A percentile compares a stretch with the other conserved stretches of the same genome.
These are phyloP conservation scores for Alloteropsis angusta DNA, from an alignment of 202 grass and related monocot genomes.

Conservation along the genomic window DNA sequence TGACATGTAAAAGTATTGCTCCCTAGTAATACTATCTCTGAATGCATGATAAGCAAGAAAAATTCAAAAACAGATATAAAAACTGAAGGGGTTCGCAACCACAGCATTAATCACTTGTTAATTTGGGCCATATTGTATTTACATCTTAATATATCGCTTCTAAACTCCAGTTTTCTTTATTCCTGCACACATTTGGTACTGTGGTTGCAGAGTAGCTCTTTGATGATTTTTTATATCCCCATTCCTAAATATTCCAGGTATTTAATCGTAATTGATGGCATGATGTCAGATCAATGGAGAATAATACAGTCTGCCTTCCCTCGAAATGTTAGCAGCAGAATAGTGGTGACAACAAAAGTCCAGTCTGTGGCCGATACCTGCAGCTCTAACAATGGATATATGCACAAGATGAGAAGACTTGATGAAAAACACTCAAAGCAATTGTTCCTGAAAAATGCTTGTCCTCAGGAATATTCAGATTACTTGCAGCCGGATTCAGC, in stretches of 20 bases:
- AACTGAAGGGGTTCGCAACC: background rate
- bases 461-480: background rate
- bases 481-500: background rate
- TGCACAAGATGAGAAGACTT: background rate
- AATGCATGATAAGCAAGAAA: background rate
- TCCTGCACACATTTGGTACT: background rate
- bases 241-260: background rate
- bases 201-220: too few relatives aligned
- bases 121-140: background rate
- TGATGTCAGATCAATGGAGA: background rate
- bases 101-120: background rate
- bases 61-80: background rate
- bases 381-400: background rate
- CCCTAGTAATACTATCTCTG: background rate
- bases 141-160: background rate
- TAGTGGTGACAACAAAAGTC: slow-evolving; percentile 2
- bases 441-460: background rate
- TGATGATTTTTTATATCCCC: background rate
- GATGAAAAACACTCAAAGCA: background rate
- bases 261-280: slow-evolving; percentile 11
- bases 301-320: background rate
- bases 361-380: background rate
- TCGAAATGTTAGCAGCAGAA: background rate
- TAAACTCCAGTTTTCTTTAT: too few relatives aligned
- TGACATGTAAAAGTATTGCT: background rate